phyloP scores from a whole-genome alignment of 2,329 filamentous ascomycete species.

The Zasmidium cellare region DNA sequence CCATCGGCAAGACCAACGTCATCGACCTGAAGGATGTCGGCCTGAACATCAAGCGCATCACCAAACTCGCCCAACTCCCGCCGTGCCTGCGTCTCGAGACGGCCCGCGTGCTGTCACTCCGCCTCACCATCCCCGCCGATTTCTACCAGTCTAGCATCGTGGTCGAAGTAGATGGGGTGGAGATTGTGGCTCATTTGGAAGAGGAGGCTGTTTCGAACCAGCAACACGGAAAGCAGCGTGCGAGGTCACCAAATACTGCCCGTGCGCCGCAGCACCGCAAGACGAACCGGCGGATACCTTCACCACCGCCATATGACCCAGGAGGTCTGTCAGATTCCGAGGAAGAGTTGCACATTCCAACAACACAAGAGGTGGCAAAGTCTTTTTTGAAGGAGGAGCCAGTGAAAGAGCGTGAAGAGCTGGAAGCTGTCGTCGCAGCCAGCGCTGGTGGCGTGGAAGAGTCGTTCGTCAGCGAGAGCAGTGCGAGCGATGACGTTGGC shows the following conservation, averaged over 20 bases:
- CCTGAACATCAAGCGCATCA: conserved; percentile 63
- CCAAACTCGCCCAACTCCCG: conserved; percentile 60
- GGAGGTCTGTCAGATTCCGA: conserved; percentile 30
- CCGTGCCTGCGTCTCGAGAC: conserved; percentile 68
- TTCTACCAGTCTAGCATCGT: conserved; percentile 81
- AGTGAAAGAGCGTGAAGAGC: conserved; percentile 61
- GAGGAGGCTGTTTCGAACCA: conserved; percentile 10
- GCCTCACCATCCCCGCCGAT: conserved; percentile 82
- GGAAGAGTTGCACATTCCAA: conserved; percentile 55
- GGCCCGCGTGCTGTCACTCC: conserved; percentile 73
- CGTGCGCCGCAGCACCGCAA: conserved; percentile 37
- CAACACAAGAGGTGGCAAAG: conserved; percentile 70
- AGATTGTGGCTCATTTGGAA: conserved; percentile 54
- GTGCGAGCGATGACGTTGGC: conserved; percentile 63
- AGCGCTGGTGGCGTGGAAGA: conserved; percentile 58
- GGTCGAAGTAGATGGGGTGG: conserved; percentile 78
- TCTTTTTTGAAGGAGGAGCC: conserved; percentile 77
- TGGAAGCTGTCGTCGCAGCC: conserved; percentile 68
- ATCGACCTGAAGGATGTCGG: conserved; percentile 87
- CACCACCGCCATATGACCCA: conserved; percentile 27
- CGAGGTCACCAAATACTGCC: conserved; percentile 22
- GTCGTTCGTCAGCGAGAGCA: conserved; percentile 55
- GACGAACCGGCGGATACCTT: conserved; percentile 35
- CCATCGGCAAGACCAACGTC: conserved; percentile 76
- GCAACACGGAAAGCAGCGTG: conserved; percentile 31